These are phyloP conservation scores for Aspergillus hiratsukae DNA, from an alignment of 2,329 filamentous ascomycete species.

Conservation along the genomic window DNA sequence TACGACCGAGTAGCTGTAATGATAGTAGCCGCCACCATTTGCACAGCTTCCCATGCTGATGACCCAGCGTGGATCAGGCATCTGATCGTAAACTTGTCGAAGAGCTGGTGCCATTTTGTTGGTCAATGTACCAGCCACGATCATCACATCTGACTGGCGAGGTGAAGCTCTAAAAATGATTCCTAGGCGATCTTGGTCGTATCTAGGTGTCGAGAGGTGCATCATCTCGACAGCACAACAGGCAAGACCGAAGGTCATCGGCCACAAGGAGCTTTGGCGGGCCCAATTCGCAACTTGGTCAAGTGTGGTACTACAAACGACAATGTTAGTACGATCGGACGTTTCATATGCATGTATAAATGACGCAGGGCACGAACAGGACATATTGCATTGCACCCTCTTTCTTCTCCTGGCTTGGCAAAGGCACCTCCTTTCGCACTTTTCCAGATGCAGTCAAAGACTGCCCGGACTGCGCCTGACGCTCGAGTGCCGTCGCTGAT, in stretches of 20 bases:
- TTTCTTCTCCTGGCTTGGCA: slow-evolving; percentile 48
- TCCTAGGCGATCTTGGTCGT: slow-evolving; percentile 83
- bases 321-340: slow-evolving; percentile 5
- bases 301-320: slow-evolving; percentile 35
- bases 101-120: slow-evolving; percentile 96
- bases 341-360: background rate
- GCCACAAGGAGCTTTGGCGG: slow-evolving; percentile 81
- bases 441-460: slow-evolving; percentile 42
- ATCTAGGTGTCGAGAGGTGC: slow-evolving; percentile 84
- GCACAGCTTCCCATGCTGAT: slow-evolving; percentile 81
- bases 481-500: slow-evolving; percentile 40
- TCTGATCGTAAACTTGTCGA: slow-evolving; percentile 90
- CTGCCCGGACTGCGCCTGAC: slow-evolving; percentile 28
- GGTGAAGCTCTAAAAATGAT: slow-evolving; percentile 89
- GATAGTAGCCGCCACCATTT: slow-evolving; percentile 83
- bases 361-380: slow-evolving; percentile 31
- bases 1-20: slow-evolving; percentile 78
- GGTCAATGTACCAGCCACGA: slow-evolving; percentile 84
- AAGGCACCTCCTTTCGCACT: slow-evolving; percentile 43
- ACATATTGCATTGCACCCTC: slow-evolving; percentile 51
- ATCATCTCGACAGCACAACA: slow-evolving; percentile 94
- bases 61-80: slow-evolving; percentile 90
- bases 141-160: slow-evolving; percentile 87
- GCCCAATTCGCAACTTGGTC: slow-evolving; percentile 85
- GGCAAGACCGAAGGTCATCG: slow-evolving; percentile 86